Conservation (phyloP, 305 asterid species). For the Rubia peregrina region DNA sequence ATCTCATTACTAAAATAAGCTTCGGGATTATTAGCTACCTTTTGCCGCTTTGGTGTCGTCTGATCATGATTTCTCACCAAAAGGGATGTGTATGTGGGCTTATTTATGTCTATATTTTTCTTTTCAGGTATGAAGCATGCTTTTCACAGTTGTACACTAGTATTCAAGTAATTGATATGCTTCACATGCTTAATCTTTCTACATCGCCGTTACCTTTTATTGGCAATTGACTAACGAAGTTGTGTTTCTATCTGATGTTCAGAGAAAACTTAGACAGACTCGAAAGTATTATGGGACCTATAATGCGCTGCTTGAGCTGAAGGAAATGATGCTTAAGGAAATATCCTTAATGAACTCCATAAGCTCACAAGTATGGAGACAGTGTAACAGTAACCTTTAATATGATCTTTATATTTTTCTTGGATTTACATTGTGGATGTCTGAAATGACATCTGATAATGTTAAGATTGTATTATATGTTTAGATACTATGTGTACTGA, state of each 20-base stretch:
- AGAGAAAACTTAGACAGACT: slow-evolving; percentile 65
- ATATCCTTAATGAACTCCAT: slow-evolving; percentile 73
- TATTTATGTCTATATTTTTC: slow-evolving; percentile 6
- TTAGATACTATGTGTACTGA: not conserved
- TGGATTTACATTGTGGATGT: not conserved
- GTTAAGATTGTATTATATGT: not conserved
- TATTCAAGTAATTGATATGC: slow-evolving; percentile 49
- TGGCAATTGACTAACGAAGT: slow-evolving; percentile 19
- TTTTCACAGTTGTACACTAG: slow-evolving; percentile 64
- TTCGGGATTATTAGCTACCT: not conserved
- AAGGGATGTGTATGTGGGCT: not conserved
- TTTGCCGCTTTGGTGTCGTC: slow-evolving; percentile 1
- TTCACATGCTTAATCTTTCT: slow-evolving; percentile 10
- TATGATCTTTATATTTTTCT: not conserved
- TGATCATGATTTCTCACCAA: not conserved
- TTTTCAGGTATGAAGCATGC: slow-evolving; percentile 68
- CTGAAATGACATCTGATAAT: not conserved
- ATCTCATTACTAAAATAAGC: not conserved
- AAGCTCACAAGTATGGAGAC: slow-evolving; percentile 53
- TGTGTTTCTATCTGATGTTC: slow-evolving; percentile 24
- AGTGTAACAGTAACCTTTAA: not conserved
- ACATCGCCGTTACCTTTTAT: slow-evolving; percentile 8
- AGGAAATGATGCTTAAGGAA: slow-evolving; percentile 80
- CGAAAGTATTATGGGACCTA: slow-evolving; percentile 64
- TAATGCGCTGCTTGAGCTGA: slow-evolving; percentile 72